Percentiles rank a stretch among this genome's conserved stretches.
phyloP scores from a whole-genome alignment of 176 grass and related monocot species.

The Thinopyrum elongatum region DNA sequence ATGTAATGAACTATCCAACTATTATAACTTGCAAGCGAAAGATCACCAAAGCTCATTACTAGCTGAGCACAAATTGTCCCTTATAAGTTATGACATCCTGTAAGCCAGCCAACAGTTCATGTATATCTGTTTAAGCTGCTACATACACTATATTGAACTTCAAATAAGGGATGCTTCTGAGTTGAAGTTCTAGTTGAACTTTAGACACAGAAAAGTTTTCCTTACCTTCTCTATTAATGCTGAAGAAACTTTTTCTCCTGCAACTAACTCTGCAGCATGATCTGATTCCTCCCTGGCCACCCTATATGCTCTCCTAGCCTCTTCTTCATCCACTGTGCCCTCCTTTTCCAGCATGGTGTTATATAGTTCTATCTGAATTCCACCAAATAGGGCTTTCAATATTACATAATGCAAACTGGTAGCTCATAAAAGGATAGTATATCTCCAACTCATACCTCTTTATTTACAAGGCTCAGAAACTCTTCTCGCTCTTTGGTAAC shows the following conservation, averaged over 20 bases:
- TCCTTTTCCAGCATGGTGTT: conserved; percentile 82
- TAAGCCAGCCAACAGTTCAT: conserved; percentile 2
- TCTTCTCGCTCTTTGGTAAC: conserved; percentile 86
- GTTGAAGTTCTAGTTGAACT: conserved; percentile 10
- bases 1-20: conserved; percentile 7
- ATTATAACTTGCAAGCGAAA: neutral
- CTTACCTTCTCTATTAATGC: conserved; percentile 91
- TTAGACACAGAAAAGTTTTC: neutral
- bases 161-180: conserved; percentile 2
- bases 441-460: conserved; percentile 59
- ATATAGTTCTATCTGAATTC: conserved; percentile 88
- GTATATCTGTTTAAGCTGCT: conserved; percentile 6
- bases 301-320: conserved; percentile 81
- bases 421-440: neutral
- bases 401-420: conserved; percentile 32
- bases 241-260: conserved; percentile 70
- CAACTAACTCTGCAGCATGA: conserved; percentile 66
- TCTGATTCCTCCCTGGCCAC: conserved; percentile 78
- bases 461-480: conserved; percentile 90
- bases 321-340: conserved; percentile 91
- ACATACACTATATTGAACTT: neutral
- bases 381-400: neutral
- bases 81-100: neutral
- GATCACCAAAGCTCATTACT: neutral
- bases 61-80: neutral